These are phyloP conservation scores for Berkeleyomyces basicola DNA, from an alignment of 2,329 filamentous ascomycete species.

Conservation along the genomic window DNA sequence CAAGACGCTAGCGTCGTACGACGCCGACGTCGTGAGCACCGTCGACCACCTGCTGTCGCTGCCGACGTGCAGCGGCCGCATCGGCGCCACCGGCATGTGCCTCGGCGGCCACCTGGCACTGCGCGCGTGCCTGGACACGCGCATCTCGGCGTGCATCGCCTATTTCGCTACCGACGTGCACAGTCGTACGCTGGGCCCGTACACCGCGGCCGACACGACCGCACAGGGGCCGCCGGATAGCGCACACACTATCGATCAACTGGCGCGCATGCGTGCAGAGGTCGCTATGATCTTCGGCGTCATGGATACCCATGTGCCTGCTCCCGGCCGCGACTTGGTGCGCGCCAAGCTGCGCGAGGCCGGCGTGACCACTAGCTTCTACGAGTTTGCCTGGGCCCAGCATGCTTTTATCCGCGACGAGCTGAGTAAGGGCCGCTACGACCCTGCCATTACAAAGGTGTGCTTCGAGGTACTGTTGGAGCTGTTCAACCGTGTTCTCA, in stretches of 20 bases:
- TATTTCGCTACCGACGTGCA: conserved; percentile 94
- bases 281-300: conserved; percentile 83
- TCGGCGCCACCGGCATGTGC: conserved; percentile 80
- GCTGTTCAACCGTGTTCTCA: conserved; percentile 62
- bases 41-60: conserved; percentile 56
- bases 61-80: conserved; percentile 61
- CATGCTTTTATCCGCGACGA: conserved; percentile 92
- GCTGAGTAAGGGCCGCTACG: conserved; percentile 82
- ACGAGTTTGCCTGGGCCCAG: conserved; percentile 85
- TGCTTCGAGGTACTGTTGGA: conserved; percentile 87
- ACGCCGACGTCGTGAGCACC: conserved; percentile 54
- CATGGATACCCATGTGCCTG: conserved; percentile 77
- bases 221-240: conserved; percentile 22
- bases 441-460: conserved; percentile 68
- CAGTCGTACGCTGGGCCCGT: conserved; percentile 53
- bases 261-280: conserved; percentile 58
- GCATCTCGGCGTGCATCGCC: conserved; percentile 61
- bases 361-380: conserved; percentile 60
- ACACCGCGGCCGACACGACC: conserved; percentile 32
- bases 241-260: conserved; percentile 35
- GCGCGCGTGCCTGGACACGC: conserved; percentile 50
- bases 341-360: conserved; percentile 64
- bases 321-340: conserved; percentile 68
- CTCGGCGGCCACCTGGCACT: conserved; percentile 73
- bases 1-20: conserved; percentile 76